Evolutionary conservation across 306 rosid genomes (phyloP).

Genomic region (Vigna hirtella): DNA sequence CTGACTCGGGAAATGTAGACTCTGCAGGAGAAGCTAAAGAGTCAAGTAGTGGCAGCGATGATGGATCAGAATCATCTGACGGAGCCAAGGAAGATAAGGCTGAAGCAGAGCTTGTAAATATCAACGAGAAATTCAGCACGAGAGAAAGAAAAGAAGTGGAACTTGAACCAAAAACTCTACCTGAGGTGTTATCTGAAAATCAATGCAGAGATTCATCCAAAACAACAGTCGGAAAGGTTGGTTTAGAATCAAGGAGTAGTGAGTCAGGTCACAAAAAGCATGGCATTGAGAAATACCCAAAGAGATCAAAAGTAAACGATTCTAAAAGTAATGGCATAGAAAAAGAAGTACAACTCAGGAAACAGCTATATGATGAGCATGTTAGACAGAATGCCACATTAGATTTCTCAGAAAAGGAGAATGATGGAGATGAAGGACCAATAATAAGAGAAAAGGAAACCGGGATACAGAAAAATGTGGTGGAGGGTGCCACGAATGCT

Average conservation of each 20-base stretch:
- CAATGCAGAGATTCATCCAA: neutral
- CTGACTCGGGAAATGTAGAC: conserved; percentile 37
- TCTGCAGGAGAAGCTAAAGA: conserved; percentile 27
- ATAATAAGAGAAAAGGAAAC: neutral
- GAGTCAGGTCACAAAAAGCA: conserved; percentile 17
- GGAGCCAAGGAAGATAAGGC: conserved; percentile 21
- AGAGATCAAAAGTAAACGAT: neutral
- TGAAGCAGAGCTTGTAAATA: conserved; percentile 22
- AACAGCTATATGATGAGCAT: conserved; percentile 9
- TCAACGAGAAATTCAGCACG: conserved; percentile 3
- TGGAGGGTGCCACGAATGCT: conserved; percentile 16
- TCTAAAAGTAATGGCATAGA: conserved; percentile 8
- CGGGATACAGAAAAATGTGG: conserved; percentile 26
- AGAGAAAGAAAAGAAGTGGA: conserved; percentile 32
- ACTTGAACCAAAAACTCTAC: conserved; percentile 32
- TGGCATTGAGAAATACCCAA: conserved; percentile 12
- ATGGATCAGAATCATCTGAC: neutral
- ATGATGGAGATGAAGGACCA: conserved; percentile 10
- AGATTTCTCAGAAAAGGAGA: conserved; percentile 32
- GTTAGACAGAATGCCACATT: conserved; percentile 25
- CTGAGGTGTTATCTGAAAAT: conserved; percentile 3
- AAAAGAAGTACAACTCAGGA: conserved; percentile 23
- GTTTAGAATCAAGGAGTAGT: conserved; percentile 8
- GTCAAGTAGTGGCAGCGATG: conserved; percentile 21
- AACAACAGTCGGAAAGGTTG: conserved; percentile 23